phyloP scores from a whole-genome alignment of 306 rosid genomes.

The Malus domestica region DNA sequence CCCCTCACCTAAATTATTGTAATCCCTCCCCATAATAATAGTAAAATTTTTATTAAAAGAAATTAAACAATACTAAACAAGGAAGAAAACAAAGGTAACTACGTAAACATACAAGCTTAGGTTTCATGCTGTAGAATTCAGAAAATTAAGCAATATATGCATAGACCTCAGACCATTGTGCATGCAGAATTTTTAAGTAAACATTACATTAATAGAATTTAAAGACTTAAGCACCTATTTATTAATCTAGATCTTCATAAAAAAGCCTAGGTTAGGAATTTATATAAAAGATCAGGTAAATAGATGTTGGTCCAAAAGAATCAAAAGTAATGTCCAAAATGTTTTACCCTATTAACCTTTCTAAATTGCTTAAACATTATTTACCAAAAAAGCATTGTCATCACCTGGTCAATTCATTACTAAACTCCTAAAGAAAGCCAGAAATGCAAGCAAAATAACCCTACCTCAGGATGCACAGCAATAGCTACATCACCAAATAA shows the following conservation, averaged over 20 bases:
- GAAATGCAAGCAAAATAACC: constrained; percentile 15
- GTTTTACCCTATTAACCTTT: background rate
- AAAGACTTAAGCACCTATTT: background rate
- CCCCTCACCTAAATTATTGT: too few relatives aligned
- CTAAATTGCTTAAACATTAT: background rate
- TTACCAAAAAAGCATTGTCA: background rate
- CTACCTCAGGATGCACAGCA: constrained; percentile 86
- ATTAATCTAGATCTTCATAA: background rate
- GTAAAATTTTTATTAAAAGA: too few relatives aligned
- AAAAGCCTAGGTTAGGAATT: background rate
- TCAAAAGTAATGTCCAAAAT: background rate
- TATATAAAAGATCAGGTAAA: background rate
- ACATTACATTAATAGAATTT: background rate
- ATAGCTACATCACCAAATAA: constrained; percentile 96
- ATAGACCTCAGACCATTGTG: too few relatives aligned
- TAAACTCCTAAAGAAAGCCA: background rate
- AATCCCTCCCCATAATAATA: too few relatives aligned
- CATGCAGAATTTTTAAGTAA: too few relatives aligned
- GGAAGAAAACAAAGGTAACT: too few relatives aligned
- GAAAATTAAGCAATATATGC: too few relatives aligned
- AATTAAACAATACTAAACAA: too few relatives aligned
- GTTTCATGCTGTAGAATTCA: too few relatives aligned
- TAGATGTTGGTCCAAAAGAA: background rate
- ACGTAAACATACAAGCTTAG: too few relatives aligned
- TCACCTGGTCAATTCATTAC: background rate